phyloP scores from a whole-genome alignment of 2,329 filamentous ascomycete genomes.

The Diplodia mutila region DNA sequence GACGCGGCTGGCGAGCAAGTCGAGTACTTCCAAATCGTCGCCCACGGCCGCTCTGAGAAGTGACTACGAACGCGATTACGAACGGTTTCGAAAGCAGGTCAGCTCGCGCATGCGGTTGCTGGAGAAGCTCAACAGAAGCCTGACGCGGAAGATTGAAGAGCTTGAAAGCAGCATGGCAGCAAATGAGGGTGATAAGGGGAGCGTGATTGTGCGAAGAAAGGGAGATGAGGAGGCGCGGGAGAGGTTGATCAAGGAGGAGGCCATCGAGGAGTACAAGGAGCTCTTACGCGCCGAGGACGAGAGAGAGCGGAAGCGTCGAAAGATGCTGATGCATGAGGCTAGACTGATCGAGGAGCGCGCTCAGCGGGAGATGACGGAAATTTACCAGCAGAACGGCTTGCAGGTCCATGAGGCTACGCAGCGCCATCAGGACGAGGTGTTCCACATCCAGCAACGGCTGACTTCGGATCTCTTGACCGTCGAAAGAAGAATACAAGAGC shows the following conservation, averaged over 20 bases:
- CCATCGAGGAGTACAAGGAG: not conserved
- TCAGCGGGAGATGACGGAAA: not conserved
- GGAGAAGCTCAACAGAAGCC: not conserved
- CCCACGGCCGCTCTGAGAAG: not conserved
- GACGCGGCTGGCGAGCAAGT: not conserved
- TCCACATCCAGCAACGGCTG: slow-evolving; percentile 4
- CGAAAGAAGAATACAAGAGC: slow-evolving; percentile 7
- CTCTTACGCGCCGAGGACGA: not conserved
- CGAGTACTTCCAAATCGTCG: not conserved
- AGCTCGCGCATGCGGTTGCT: not conserved
- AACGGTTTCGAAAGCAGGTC: not conserved
- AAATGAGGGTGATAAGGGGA: not conserved
- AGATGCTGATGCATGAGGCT: not conserved
- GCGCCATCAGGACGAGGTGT: slow-evolving; percentile 8
- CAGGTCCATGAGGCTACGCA: not conserved
- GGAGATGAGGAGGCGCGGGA: not conserved
- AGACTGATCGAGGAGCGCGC: slow-evolving; percentile 6
- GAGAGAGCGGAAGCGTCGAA: not conserved
- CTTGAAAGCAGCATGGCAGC: not conserved
- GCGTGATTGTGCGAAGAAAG: not conserved
- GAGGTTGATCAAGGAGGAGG: not conserved
- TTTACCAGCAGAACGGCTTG: slow-evolving; percentile 1
- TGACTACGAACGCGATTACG: not conserved
- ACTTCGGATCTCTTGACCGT: not conserved
- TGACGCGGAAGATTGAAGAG: not conserved